Base-by-base conservation (phyloP, 306 rosid species). In the Carpinus viminea region DNA sequence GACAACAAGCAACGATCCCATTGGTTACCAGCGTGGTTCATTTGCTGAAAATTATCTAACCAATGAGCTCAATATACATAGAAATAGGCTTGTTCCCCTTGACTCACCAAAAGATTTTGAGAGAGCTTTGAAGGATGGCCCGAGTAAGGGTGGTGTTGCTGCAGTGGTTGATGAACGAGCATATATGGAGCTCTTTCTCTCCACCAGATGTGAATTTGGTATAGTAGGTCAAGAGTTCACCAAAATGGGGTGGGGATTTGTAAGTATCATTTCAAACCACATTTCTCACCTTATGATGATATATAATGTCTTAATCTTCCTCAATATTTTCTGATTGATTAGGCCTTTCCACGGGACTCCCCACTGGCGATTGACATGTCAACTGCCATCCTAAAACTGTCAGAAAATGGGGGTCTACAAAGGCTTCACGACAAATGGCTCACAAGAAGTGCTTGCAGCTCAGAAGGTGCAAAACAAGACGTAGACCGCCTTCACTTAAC, bases 401-500 rank as follows among this genome's bases (percentile, higher is more conserved):
- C 90, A 2, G 98, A 95, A 61, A 88, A 78, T 68, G 98, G 98
- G 41, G 86, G 88, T 68, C 84, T 94, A 20, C 93, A 92, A 80
- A 91, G 93, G 86, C 91, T 94, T 75, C 97, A 89, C 74, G 97
- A 94, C 89, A 94, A 94, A 61, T 94, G 98, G 98, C 93, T 94
- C 15, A 64, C 68, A 77, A 83, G 87, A 55, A 88, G 87, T 12
- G 89, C 97, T 13, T 95, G 98, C 78, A 74, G 88, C 61, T 85
- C 97, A 54, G 95, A 86, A 62, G 85, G 85, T 12, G 53, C 97
- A 54, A 87, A 88, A 78, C 66, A 87, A 13, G 91, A 86, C 81
- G 91, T 89, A 73, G 91, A 95, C 85, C 87, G 91, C 31, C 98
- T 95, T 46, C 62, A 72, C 20, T 93, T 95, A 0, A 80, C 68